phyloP scores from a whole-genome alignment of 192 early-diverging fungal species.

The Thoreauomyces humboldtii region DNA sequence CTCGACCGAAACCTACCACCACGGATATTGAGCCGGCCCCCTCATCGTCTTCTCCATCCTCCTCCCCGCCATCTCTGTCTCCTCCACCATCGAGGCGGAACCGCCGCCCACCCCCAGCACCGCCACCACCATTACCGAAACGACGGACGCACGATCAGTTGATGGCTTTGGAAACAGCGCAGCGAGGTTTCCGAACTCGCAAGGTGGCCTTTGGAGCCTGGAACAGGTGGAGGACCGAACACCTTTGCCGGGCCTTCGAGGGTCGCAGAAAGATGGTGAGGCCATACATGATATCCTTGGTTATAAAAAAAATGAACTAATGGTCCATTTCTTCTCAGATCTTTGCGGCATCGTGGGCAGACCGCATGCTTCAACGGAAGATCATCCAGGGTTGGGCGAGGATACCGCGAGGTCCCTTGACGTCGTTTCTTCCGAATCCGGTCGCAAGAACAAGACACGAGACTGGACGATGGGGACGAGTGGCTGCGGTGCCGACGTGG shows the following conservation, averaged over 20 bases:
- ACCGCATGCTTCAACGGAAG: conserved; percentile 4
- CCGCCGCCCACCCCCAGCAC: no score
- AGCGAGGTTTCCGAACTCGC: background rate
- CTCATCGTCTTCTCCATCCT: no score
- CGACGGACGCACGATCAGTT: background rate
- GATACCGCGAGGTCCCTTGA: background rate
- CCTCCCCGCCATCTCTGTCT: background rate
- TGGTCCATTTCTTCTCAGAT: conserved; percentile 1
- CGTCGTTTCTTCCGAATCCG: background rate
- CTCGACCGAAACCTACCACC: no score
- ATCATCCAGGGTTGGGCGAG: conserved; percentile 3
- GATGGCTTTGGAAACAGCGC: background rate
- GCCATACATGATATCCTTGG: no score
- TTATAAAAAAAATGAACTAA: no score
- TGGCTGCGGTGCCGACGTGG: background rate
- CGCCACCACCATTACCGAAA: background rate
- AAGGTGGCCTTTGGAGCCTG: background rate
- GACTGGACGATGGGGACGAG: background rate
- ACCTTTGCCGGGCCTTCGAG: background rate
- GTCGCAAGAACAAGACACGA: background rate
- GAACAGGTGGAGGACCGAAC: background rate
- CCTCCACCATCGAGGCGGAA: background rate
- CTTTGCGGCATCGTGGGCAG: conserved; percentile 6
- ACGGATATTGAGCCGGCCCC: no score
- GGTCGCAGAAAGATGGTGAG: conserved; percentile 6